Evolutionary conservation across 768 basidiomycete genomes (phyloP).

Genomic region (Lentinula boryana): DNA sequence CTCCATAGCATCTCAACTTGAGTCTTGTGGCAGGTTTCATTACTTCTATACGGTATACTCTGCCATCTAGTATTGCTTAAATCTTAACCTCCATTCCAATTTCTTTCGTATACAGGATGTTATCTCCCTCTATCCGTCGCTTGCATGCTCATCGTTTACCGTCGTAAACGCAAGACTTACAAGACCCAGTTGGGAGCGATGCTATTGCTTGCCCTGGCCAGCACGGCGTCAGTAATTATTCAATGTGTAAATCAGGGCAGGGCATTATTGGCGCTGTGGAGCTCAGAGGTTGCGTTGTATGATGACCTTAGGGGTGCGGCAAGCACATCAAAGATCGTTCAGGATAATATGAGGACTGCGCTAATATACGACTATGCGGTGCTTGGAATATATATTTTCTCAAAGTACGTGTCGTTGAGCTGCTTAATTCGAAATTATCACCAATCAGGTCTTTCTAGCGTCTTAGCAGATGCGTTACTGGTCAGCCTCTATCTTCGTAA

Average conservation of each 20-base stretch:
- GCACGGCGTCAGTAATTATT: neutral
- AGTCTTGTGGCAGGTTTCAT: neutral
- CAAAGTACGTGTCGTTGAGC: neutral
- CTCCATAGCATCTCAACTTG: no score
- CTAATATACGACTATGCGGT: neutral
- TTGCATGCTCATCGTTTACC: neutral
- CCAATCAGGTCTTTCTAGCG: neutral
- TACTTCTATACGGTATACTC: neutral
- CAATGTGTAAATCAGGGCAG: neutral
- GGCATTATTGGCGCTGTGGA: neutral
- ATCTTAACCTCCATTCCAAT: no score
- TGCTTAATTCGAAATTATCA: neutral
- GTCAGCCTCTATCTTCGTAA: neutral
- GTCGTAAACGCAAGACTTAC: neutral
- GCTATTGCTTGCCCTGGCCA: neutral
- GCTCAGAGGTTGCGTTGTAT: neutral
- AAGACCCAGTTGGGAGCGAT: neutral
- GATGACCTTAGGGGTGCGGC: neutral
- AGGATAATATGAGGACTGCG: neutral
- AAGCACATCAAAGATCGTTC: neutral
- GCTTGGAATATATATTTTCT: conserved; percentile 1
- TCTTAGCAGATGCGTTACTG: neutral
- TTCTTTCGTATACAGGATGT: neutral
- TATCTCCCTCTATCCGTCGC: neutral
- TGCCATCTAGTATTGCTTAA: neutral